These are phyloP conservation scores for Trichophyton mentagrophytes DNA, from an alignment of 2,329 filamentous ascomycete species.

Conservation along the genomic window DNA sequence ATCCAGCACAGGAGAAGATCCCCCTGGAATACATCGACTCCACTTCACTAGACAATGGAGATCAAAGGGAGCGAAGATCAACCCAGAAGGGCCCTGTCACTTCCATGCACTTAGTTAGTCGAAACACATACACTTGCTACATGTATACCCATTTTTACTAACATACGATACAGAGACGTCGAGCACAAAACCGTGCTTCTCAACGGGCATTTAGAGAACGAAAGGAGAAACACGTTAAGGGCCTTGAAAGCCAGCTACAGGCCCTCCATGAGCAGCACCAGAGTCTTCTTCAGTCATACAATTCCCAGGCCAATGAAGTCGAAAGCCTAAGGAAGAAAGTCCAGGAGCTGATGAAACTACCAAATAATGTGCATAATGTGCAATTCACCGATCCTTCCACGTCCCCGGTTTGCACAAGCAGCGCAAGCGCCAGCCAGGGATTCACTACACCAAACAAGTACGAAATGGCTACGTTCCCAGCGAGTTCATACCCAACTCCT, in stretches of 20 bases:
- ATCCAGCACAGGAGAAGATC: constrained; percentile 14
- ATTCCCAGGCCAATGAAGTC: constrained; percentile 21
- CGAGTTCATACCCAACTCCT: neutral
- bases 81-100: constrained; percentile 17
- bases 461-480: neutral
- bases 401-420: constrained; percentile 9
- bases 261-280: constrained; percentile 38
- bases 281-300: constrained; percentile 22
- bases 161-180: constrained; percentile 55
- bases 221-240: constrained; percentile 76
- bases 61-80: constrained; percentile 15
- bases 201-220: constrained; percentile 79
- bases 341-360: constrained; percentile 13
- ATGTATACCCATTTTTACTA: constrained; percentile 7
- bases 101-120: constrained; percentile 21
- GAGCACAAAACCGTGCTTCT: constrained; percentile 77
- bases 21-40: constrained; percentile 18
- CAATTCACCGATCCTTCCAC: constrained; percentile 9
- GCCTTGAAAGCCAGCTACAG: constrained; percentile 65
- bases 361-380: neutral
- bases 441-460: neutral
- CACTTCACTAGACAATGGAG: constrained; percentile 16
- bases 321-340: constrained; percentile 18
- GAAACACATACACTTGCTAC: neutral
- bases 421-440: constrained; percentile 4